These are phyloP conservation scores for Aphanocladium album DNA, from an alignment of 2,329 filamentous ascomycete genomes.

Conservation along the genomic window DNA sequence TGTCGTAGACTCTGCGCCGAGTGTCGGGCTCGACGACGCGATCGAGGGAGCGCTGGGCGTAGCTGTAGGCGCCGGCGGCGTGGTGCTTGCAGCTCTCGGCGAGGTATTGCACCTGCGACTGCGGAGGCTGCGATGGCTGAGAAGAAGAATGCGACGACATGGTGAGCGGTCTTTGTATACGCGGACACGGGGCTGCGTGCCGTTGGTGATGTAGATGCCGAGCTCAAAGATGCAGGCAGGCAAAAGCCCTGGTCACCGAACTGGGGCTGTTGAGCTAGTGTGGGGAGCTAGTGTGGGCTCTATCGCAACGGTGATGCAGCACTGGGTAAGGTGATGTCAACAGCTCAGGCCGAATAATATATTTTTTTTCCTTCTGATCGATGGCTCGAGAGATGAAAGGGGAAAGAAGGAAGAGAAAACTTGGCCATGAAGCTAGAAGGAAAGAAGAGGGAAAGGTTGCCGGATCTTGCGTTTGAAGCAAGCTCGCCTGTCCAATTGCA, in stretches of 20 bases:
- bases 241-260: neutral
- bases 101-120: conserved; percentile 4
- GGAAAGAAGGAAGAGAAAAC: neutral
- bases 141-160: conserved; percentile 7
- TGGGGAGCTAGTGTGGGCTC: neutral
- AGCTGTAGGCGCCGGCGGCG: conserved; percentile 33
- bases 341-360: too few species aligned
- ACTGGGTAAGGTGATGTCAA: too few species aligned
- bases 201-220: too few species aligned
- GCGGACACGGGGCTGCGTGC: too few species aligned
- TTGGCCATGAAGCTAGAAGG: neutral
- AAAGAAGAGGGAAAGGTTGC: neutral
- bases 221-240: too few species aligned
- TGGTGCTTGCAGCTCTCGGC: conserved; percentile 27
- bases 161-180: neutral
- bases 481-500: neutral
- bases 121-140: neutral
- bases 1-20: conserved; percentile 52
- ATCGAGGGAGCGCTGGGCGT: conserved; percentile 41
- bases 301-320: neutral
- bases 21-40: conserved; percentile 55
- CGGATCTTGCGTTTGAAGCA: neutral
- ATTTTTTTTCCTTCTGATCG: too few species aligned
- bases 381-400: neutral
- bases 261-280: neutral